phyloP scores from a whole-genome alignment of 176 grass and related monocot species.

The Aegilops speltoides region DNA sequence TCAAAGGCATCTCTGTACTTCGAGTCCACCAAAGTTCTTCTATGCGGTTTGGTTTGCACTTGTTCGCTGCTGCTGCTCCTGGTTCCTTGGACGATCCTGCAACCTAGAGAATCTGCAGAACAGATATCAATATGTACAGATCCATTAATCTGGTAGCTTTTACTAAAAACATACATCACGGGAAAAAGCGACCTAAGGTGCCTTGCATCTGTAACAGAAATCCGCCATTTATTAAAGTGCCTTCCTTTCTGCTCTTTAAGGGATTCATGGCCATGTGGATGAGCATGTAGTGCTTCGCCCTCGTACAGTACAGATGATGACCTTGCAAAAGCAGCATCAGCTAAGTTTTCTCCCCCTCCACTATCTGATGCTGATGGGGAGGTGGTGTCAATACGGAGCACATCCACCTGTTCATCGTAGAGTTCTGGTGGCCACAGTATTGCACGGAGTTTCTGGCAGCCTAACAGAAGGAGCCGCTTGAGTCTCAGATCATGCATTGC shows the following conservation, averaged over 20 bases:
- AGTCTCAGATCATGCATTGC: fast-evolving
- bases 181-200: not conserved
- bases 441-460: not conserved
- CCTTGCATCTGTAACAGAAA: not conserved
- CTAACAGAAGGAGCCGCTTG: not conserved
- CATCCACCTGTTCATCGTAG: fast-evolving
- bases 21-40: not conserved
- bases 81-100: not conserved
- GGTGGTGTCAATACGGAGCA: not conserved
- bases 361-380: not conserved
- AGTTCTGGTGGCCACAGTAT: not conserved
- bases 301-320: not conserved
- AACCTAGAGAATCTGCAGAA: not conserved
- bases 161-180: not conserved
- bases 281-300: not conserved
- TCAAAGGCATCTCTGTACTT: not conserved
- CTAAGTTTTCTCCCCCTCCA: not conserved
- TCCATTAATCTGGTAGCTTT: not conserved
- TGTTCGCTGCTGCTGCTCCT: not conserved
- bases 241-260: not conserved
- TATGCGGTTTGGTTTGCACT: not conserved
- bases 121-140: not conserved
- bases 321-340: not conserved
- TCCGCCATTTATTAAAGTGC: not conserved
- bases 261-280: not conserved